Percentiles rank a stretch among this genome's conserved stretches.
Evolutionary conservation across 176 grass and related monocot genomes (phyloP).

Genomic region (Triticum timopheevii): DNA sequence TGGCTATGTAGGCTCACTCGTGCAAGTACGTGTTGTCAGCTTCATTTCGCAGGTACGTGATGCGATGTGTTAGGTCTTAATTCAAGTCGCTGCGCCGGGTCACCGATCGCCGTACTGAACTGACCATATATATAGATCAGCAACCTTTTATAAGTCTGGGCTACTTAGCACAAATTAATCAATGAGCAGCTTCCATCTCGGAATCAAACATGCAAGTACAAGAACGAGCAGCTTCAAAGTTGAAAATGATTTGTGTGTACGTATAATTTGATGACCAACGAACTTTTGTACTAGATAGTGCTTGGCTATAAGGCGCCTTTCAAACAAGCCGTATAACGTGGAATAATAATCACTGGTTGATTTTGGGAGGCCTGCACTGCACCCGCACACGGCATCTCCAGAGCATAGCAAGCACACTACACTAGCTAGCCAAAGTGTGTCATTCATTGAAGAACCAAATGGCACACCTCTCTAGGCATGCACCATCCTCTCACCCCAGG

Average conservation of each 20-base stretch:
- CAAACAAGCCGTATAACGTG: background rate
- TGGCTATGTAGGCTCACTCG: background rate
- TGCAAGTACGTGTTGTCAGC: constrained; percentile 25
- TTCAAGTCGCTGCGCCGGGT: constrained; percentile 29
- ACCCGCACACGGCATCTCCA: constrained; percentile 21
- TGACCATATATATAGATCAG: background rate
- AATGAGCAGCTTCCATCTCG: background rate
- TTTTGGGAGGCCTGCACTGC: constrained; percentile 5
- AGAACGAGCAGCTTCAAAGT: background rate
- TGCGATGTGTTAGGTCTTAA: constrained; percentile 34
- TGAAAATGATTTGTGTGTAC: background rate
- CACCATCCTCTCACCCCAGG: constrained; percentile 40
- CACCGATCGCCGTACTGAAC: background rate
- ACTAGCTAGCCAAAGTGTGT: constrained; percentile 12
- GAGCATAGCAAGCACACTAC: background rate
- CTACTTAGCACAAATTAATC: background rate
- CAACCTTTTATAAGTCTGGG: background rate
- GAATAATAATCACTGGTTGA: background rate
- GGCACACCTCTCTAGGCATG: constrained; percentile 52
- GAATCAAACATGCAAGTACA: background rate
- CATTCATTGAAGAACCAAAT: constrained; percentile 41
- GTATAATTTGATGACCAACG: background rate
- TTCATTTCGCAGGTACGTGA: constrained; percentile 34
- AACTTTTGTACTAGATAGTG: background rate
- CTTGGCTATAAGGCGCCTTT: background rate